Percentiles rank a stretch among this genome's conserved stretches.
Conservation (phyloP, 73 alveolate genomes). For the Effrenium voratum region DNA sequence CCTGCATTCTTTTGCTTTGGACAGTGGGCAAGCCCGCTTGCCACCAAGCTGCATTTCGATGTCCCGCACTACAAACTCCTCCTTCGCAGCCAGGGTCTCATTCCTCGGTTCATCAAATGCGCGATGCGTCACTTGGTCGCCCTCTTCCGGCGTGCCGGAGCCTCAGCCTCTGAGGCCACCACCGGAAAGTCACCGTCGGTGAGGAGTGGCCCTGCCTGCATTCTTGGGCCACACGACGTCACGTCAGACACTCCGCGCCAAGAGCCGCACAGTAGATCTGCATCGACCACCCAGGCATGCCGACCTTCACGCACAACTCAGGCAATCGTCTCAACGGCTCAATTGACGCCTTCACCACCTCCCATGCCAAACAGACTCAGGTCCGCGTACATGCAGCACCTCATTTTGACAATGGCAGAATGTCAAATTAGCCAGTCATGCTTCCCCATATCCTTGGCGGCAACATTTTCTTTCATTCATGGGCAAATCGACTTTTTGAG, state of each 20-base stretch:
- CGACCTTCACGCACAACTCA: neutral
- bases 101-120: neutral
- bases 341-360: slow-evolving; percentile 70
- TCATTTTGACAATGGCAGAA: too few relatives aligned
- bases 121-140: too few relatives aligned
- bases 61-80: slow-evolving; percentile 85
- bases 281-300: slow-evolving; percentile 48
- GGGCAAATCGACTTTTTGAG: too few relatives aligned
- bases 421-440: too few relatives aligned
- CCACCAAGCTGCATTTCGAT: slow-evolving; percentile 54
- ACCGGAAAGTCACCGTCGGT: slow-evolving; percentile 74
- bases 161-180: too few relatives aligned
- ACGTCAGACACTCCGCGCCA: neutral
- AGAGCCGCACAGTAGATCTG: slow-evolving; percentile 31
- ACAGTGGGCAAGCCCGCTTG: neutral
- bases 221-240: neutral
- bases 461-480: too few relatives aligned
- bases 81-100: slow-evolving; percentile 47
- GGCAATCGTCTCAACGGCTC: neutral
- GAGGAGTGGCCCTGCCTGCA: slow-evolving; percentile 83
- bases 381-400: slow-evolving; percentile 93
- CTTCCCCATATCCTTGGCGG: too few relatives aligned
- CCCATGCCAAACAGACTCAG: slow-evolving; percentile 82
- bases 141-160: too few relatives aligned
- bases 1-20: neutral